Evolutionary conservation across 306 rosid genomes (phyloP).

Genomic region (Carpinus fangiana): DNA sequence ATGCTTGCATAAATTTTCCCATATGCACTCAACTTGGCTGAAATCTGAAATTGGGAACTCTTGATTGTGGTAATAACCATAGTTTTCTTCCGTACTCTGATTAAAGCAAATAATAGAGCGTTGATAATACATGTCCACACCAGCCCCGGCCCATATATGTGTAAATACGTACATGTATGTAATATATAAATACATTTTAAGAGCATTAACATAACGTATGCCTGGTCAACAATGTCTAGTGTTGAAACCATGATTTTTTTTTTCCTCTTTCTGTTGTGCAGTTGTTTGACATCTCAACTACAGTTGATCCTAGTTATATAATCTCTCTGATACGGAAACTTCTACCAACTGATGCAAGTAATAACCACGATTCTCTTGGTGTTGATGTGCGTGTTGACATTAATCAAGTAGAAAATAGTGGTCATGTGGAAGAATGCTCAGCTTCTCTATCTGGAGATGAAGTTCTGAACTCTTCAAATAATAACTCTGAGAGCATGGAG

Average conservation of each 20-base stretch:
- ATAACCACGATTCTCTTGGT: slow-evolving; percentile 9
- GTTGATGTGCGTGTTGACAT: slow-evolving; percentile 25
- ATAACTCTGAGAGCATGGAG: slow-evolving; percentile 45
- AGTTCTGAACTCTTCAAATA: background rate
- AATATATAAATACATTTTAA: background rate
- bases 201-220: background rate
- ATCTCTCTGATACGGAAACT: slow-evolving; percentile 89
- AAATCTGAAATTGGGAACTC: background rate
- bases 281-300: slow-evolving; percentile 84
- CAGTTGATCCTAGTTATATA: slow-evolving; percentile 89
- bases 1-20: background rate
- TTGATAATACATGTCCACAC: background rate
- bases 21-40: background rate
- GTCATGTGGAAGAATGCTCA: slow-evolving; percentile 30
- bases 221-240: background rate
- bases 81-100: background rate
- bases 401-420: slow-evolving; percentile 16
- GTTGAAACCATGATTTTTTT: background rate
- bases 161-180: background rate
- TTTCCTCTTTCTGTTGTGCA: slow-evolving; percentile 35
- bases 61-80: background rate
- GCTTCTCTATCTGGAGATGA: slow-evolving; percentile 24
- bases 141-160: too few relatives aligned
- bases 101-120: background rate
- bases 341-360: slow-evolving; percentile 46